phyloP scores from a whole-genome alignment of 2,329 filamentous ascomycete species.

The Ophiostoma quercus region DNA sequence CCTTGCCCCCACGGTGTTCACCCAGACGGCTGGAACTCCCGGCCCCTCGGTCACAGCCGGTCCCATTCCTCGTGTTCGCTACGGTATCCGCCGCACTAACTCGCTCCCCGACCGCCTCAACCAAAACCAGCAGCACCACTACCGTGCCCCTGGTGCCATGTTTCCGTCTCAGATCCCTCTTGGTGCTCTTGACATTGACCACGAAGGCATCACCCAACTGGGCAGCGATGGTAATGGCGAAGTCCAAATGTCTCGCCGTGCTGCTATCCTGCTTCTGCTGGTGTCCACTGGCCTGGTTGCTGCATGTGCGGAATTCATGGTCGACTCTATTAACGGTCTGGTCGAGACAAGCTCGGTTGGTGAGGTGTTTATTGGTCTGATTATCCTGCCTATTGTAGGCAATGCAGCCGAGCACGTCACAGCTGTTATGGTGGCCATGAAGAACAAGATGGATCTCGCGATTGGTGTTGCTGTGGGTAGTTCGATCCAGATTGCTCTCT shows the following conservation, averaged over 20 bases:
- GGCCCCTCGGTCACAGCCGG: constrained; percentile 35
- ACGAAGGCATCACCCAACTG: not conserved
- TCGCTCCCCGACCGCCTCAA: constrained; percentile 67
- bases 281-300: constrained; percentile 62
- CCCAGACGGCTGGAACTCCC: constrained; percentile 38
- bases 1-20: constrained; percentile 67
- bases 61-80: constrained; percentile 52
- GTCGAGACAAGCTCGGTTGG: constrained; percentile 52
- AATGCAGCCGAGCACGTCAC: constrained; percentile 68
- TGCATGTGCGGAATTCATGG: constrained; percentile 64
- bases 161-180: constrained; percentile 45
- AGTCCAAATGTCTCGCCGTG: constrained; percentile 47
- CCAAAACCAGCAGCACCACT: constrained; percentile 38
- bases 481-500: constrained; percentile 67
- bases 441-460: constrained; percentile 72
- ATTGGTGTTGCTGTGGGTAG: constrained; percentile 67
- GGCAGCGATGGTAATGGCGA: constrained; percentile 31
- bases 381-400: constrained; percentile 66
- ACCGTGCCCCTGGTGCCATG: constrained; percentile 47
- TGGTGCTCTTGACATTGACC: constrained; percentile 33
- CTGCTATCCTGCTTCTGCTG: constrained; percentile 58
- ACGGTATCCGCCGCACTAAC: constrained; percentile 66
- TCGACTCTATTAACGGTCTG: constrained; percentile 61
- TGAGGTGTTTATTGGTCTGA: constrained; percentile 65
- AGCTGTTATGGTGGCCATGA: constrained; percentile 63